Evolutionary conservation across 2,329 filamentous ascomycete species (phyloP).

Genomic region (Aureobasidium sp.): DNA sequence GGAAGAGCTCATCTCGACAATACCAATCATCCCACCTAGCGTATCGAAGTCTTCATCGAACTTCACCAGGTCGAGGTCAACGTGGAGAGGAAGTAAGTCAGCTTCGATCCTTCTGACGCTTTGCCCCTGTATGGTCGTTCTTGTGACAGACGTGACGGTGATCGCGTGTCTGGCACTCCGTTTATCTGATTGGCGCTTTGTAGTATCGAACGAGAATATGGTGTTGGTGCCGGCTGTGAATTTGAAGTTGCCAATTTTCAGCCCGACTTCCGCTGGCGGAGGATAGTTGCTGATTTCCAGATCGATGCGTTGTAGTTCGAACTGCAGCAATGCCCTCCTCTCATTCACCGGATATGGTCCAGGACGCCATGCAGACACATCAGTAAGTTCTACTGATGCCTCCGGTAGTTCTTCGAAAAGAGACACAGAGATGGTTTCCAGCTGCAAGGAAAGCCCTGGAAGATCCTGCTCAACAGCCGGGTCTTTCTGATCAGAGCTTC

Average conservation of each 20-base stretch:
- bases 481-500: background rate
- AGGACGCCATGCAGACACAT: background rate
- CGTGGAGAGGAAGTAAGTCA: slow-evolving; percentile 65
- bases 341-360: background rate
- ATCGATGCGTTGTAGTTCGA: background rate
- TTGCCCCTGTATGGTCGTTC: slow-evolving; percentile 15
- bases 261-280: background rate
- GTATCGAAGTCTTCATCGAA: slow-evolving; percentile 63
- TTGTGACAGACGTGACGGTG: slow-evolving; percentile 4
- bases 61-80: slow-evolving; percentile 68
- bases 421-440: background rate
- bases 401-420: background rate
- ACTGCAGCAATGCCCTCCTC: background rate
- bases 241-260: background rate
- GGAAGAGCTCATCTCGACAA: slow-evolving; percentile 80
- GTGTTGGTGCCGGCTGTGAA: background rate
- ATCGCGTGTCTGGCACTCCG: background rate
- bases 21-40: slow-evolving; percentile 85
- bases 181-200: background rate
- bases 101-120: slow-evolving; percentile 44
- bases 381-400: background rate
- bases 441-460: background rate
- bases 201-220: background rate
- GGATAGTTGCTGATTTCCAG: background rate
- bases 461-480: background rate